phyloP scores from a whole-genome alignment of 768 basidiomycete species.

The Tulasnella sp. region DNA sequence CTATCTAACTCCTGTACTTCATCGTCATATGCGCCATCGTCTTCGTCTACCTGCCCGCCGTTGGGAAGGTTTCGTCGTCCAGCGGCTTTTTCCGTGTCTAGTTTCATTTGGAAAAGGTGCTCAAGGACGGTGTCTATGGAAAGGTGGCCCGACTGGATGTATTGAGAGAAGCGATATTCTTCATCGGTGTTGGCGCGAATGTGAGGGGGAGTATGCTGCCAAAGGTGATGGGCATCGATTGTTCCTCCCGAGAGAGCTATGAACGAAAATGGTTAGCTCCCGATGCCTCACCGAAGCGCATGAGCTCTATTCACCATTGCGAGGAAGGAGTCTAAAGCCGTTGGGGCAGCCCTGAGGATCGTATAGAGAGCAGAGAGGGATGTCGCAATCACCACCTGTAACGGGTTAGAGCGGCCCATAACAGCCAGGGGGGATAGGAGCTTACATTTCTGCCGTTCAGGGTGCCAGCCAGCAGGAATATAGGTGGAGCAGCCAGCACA shows the following conservation, averaged over 20 bases:
- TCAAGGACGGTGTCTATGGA: slow-evolving; percentile 20
- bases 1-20: background rate
- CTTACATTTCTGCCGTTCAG: slow-evolving; percentile 20
- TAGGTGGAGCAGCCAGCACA: slow-evolving; percentile 26
- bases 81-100: background rate
- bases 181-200: slow-evolving; percentile 17
- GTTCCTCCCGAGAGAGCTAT: slow-evolving; percentile 18
- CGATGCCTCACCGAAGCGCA: background rate
- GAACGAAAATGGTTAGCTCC: background rate
- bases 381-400: slow-evolving; percentile 24
- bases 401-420: background rate
- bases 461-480: slow-evolving; percentile 22
- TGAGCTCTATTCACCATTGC: background rate
- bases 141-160: background rate
- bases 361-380: slow-evolving; percentile 15
- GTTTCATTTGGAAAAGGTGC: slow-evolving; percentile 1
- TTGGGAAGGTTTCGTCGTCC: background rate
- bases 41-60: slow-evolving; percentile 5
- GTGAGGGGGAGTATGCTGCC: slow-evolving; percentile 1
- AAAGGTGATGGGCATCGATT: slow-evolving; percentile 10
- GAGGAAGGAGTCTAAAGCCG: slow-evolving; percentile 12
- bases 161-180: background rate
- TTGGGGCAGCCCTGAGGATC: slow-evolving; percentile 25
- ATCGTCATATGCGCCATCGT: slow-evolving; percentile 9
- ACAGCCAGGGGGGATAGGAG: background rate